Base-by-base conservation (phyloP, 495 filamentous ascomycete genomes). In the Penicillium turbatum region DNA sequence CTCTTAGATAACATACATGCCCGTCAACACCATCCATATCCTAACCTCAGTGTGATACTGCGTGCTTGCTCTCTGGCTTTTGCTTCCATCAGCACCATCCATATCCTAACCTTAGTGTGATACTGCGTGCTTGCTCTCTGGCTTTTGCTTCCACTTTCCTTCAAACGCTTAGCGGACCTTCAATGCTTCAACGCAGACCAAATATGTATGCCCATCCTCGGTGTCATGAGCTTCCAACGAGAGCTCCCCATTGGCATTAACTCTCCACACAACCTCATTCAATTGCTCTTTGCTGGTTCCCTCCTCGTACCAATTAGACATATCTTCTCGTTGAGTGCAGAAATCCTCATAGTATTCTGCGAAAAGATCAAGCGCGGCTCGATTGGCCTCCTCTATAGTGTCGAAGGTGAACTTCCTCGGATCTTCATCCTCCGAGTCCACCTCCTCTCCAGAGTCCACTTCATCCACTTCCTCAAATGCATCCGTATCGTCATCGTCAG, bases 341-440 rank as follows among this genome's bases (percentile, higher is more conserved):
- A 37, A 57, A 2, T 31, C 16, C 9, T 6, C 10, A 24, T 53
- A 42, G 10, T 41, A 0, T 7, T 32, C 12, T 12, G 3, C 13
- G 17, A 53, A 57, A 6, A 36, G 10, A n/a, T 16, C 30, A 30
- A 57, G 16, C 8, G 49, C 36, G 11, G 49, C 34, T 4, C 3
- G 6, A 34, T 52, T 57, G 15, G 54, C 54, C 32, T 47, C 29
- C 12, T 34, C 17, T 12, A 56, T 19, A 2, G 54, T 47, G 9
- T 31, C 42, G 26, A 34, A 56, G 13, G 34, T 17, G 2, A 19
- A 16, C 31, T 47, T 36, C 26, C 13, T 24, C 7, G 17, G 15
- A 9, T 36, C 34, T 13, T 49, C 46, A 26, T 49, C 36, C 35
- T 35, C 35, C n/a, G 40, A 43, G 13, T 19, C 35, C 35, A 37